A percentile compares a stretch with the other conserved stretches of the same genome.
Evolutionary conservation across 305 asterid species (phyloP).

Genomic region (Salvia sclarea): DNA sequence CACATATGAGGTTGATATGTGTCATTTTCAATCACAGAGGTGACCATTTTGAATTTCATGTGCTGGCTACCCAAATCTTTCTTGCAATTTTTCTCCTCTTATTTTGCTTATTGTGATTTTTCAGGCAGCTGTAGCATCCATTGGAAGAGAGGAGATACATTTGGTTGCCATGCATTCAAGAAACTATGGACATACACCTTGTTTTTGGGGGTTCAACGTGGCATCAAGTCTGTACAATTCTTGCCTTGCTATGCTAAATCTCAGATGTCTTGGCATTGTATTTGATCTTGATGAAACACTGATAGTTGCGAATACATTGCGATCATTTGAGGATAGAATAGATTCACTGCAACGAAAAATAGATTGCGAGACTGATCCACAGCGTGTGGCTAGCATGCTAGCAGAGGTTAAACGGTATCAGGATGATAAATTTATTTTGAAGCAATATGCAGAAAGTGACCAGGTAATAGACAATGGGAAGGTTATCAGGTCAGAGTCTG

Average conservation of each 20-base stretch:
- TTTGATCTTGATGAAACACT: constrained; percentile 98
- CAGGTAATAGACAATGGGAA: constrained; percentile 86
- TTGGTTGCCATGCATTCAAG: constrained; percentile 93
- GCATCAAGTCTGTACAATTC: constrained; percentile 70
- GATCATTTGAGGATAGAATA: constrained; percentile 93
- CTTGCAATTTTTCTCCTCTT: constrained; percentile 8
- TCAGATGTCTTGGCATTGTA: constrained; percentile 93
- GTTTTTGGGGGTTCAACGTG: constrained; percentile 88
- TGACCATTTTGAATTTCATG: background rate
- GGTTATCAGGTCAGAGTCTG: constrained; percentile 77
- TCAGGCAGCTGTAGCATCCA: constrained; percentile 77
- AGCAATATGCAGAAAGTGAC: constrained; percentile 93
- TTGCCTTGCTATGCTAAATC: constrained; percentile 87
- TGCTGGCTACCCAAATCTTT: background rate
- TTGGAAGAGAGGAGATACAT: constrained; percentile 78
- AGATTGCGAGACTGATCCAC: constrained; percentile 76
- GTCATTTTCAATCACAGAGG: background rate
- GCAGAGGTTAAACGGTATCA: constrained; percentile 91
- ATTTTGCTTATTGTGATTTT: constrained; percentile 24
- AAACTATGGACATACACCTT: constrained; percentile 59
- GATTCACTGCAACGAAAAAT: constrained; percentile 80
- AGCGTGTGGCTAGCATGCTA: constrained; percentile 69
- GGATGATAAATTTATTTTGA: constrained; percentile 78
- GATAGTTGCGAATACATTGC: constrained; percentile 92
- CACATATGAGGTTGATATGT: background rate